Evolutionary conservation across 2,329 filamentous ascomycete species (phyloP), one percentile per base, ranked within the genome.

Genomic region (Diaporthe batatas): DNA sequence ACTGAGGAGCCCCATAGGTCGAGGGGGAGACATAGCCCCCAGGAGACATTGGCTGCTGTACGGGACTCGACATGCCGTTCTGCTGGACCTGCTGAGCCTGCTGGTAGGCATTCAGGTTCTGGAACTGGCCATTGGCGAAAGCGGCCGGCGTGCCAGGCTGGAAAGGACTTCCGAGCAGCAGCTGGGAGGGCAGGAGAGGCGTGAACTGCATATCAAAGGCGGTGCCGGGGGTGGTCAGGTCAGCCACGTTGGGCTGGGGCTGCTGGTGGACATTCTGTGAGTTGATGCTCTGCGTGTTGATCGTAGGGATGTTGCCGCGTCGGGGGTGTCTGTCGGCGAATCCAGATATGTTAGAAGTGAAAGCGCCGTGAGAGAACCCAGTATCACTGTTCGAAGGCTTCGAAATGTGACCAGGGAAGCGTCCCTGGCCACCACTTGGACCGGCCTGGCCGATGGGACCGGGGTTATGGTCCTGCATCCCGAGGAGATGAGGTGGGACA

Each of bases 121-220:
- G 92, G 83, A 98, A 99, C 82, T 98, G 95, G 51, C 95, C 93
- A 76, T 93, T 98, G 75, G 92, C 91, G 83, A 98, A 98, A 49
- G 94, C 92, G 44, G 93, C 94, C 5, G 96, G 96, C 6, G 94
- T 98, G 54, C 95, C 96, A 18, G 96, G 95, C 84, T 98, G 96
- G 84, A 98, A 98, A 23, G 96, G 96, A 83, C 95, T 98, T 62
- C 96, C 96, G 67, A 98, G 92, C 34, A 99, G 91, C 78, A 99
- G 88, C 84, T 98, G 94, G 44, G 96, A 98, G 47, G 96, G 96
- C 49, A 99, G 90, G 76, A 99, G 89, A 76, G 96, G 96, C 14
- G 96, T 98, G 84, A 98, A 98, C 84, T 98, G 96, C 96, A 98
- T 98, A 80, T 98, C 96, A 80, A 95, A 97, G 55, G 90, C 94